These are phyloP conservation scores for Heterobasidion occidentale DNA, from an alignment of 1,284 basidiomycete genomes.

Conservation along the genomic window DNA sequence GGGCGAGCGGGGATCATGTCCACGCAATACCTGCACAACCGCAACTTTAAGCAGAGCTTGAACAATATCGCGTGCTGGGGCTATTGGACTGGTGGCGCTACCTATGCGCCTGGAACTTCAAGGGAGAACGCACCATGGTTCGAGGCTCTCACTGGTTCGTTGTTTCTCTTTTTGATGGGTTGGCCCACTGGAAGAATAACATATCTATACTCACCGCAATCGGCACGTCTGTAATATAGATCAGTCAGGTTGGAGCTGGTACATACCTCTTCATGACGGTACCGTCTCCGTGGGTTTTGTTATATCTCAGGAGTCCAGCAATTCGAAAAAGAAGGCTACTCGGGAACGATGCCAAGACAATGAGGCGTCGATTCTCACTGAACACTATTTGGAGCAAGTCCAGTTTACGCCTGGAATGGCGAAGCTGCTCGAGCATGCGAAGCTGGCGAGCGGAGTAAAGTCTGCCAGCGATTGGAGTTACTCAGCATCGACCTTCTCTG, in stretches of 20 bases:
- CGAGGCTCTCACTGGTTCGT: slow-evolving; percentile 20
- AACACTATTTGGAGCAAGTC: slow-evolving; percentile 31
- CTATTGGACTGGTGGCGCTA: slow-evolving; percentile 37
- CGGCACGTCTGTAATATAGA: slow-evolving; percentile 19
- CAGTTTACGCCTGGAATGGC: slow-evolving; percentile 28
- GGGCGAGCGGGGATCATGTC: slow-evolving; percentile 39
- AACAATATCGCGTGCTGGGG: slow-evolving; percentile 43
- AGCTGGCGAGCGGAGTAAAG: slow-evolving; percentile 14
- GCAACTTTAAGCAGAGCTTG: slow-evolving; percentile 34
- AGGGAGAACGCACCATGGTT: slow-evolving; percentile 20
- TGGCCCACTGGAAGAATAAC: neutral
- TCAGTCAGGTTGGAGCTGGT: slow-evolving; percentile 41
- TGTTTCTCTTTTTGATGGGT: neutral
- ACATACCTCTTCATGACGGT: slow-evolving; percentile 40
- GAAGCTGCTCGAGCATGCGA: slow-evolving; percentile 22
- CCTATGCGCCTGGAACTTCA: slow-evolving; percentile 21
- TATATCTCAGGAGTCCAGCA: slow-evolving; percentile 28
- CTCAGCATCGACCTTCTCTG: slow-evolving; percentile 30
- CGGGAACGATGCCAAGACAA: neutral
- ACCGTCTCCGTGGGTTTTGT: slow-evolving; percentile 40
- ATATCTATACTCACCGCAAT: neutral
- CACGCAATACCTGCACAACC: slow-evolving; percentile 37
- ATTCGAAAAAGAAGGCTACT: slow-evolving; percentile 21
- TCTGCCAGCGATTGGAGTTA: slow-evolving; percentile 36
- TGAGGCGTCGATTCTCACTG: neutral